These are phyloP conservation scores for Acanthamoeba castellanii DNA, from an alignment of 208 protist species.

Conservation along the genomic window DNA sequence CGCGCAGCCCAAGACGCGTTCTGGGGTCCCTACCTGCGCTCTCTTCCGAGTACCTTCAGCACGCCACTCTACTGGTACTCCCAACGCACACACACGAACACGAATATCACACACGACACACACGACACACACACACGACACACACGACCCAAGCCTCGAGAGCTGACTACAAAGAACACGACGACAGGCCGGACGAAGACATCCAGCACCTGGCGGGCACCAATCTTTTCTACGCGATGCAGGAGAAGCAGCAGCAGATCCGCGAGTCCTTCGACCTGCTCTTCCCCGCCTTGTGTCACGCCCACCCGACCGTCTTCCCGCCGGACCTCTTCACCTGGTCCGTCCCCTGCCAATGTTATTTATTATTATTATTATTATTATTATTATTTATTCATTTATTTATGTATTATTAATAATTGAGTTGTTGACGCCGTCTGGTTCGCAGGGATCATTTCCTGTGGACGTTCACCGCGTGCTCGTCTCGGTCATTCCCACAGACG, in stretches of 20 bases:
- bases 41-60: neutral
- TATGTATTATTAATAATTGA: too few relatives aligned
- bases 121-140: neutral
- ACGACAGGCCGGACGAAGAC: neutral
- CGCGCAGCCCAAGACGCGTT: neutral
- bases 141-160: neutral
- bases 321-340: neutral
- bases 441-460: slow-evolving; percentile 39
- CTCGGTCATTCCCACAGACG: neutral
- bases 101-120: neutral
- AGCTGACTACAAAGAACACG: neutral
- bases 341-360: neutral
- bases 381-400: neutral
- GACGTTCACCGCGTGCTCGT: slow-evolving; percentile 29
- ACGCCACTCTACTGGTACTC: slow-evolving; percentile 36
- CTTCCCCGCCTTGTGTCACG: slow-evolving; percentile 6
- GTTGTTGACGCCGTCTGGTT: too few relatives aligned
- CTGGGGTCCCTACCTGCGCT: slow-evolving; percentile 55
- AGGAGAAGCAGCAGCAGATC: slow-evolving; percentile 14
- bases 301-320: neutral
- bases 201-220: neutral
- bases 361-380: neutral
- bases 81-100: neutral
- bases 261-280: neutral
- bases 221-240: slow-evolving; percentile 37